Conservation (phyloP, 345 rosid genomes). For the Jatropha curcas region DNA sequence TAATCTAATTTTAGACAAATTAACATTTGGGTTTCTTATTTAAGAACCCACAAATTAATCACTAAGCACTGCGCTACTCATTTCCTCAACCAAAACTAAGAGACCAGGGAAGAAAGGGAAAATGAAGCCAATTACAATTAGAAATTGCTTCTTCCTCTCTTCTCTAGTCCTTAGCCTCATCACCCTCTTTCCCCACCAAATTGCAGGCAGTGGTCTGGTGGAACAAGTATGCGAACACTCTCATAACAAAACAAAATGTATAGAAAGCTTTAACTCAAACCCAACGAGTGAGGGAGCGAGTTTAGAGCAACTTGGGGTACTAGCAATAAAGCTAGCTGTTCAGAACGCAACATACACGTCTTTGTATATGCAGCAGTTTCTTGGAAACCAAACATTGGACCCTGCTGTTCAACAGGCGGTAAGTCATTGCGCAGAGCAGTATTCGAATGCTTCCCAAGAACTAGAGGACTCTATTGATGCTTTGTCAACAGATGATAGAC, state of each 20-base stretch:
- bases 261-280: conserved; percentile 42
- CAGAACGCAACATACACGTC: conserved; percentile 46
- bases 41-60: no score
- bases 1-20: no score
- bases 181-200: conserved; percentile 2
- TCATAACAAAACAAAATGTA: conserved; percentile 46
- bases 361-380: conserved; percentile 31
- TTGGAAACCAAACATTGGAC: conserved; percentile 27
- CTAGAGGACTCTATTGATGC: conserved; percentile 61
- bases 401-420: conserved; percentile 57
- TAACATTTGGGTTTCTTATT: no score
- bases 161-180: conserved; percentile 21
- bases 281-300: conserved; percentile 42
- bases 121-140: no score
- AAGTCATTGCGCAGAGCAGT: conserved; percentile 53
- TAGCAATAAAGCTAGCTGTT: conserved; percentile 45
- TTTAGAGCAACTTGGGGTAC: conserved; percentile 44
- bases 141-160: no score
- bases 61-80: no score
- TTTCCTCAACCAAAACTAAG: no score
- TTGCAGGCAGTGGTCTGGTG: conserved; percentile 13
- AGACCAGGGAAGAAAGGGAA: no score
- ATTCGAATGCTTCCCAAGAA: conserved; percentile 59
- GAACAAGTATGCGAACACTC: conserved; percentile 38
- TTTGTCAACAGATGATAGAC: conserved; percentile 34